These are phyloP conservation scores for Creolimax fragrantissima DNA, from an alignment of 78 protist species.

Conservation along the genomic window DNA sequence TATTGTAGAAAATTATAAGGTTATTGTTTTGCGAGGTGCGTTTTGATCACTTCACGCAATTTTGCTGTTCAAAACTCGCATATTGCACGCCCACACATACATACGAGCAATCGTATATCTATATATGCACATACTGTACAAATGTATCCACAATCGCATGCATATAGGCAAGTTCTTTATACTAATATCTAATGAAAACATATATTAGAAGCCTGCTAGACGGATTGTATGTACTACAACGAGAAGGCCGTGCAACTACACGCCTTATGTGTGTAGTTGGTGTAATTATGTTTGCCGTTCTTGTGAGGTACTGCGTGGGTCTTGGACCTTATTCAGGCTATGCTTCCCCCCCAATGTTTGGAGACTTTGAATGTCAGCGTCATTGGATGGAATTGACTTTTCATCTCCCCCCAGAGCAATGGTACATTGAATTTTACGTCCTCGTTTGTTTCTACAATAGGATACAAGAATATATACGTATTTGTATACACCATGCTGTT, in stretches of 20 bases:
- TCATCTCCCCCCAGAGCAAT: constrained; percentile 47
- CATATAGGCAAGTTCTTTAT: background rate
- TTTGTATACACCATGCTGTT: too few species aligned
- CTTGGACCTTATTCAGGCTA: constrained; percentile 31
- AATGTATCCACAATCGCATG: background rate
- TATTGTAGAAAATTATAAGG: too few species aligned
- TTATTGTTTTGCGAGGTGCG: too few species aligned
- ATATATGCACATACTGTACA: too few species aligned
- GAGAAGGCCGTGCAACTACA: background rate
- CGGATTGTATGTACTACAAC: background rate
- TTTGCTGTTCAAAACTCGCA: too few species aligned
- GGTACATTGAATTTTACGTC: background rate
- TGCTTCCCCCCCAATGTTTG: constrained; percentile 79
- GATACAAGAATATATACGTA: too few species aligned
- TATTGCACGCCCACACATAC: too few species aligned
- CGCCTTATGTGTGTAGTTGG: background rate
- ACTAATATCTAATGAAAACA: background rate
- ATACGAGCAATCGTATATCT: too few species aligned
- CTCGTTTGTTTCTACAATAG: too few species aligned
- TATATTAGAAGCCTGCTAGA: background rate
- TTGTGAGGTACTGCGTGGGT: background rate
- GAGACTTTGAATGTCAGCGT: constrained; percentile 96
- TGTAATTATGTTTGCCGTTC: background rate
- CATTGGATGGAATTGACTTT: constrained; percentile 98
- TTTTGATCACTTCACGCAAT: too few species aligned